These are phyloP conservation scores for Kazachstania bromeliacearum DNA, from an alignment of 805 yeast genomes.

Conservation along the genomic window DNA sequence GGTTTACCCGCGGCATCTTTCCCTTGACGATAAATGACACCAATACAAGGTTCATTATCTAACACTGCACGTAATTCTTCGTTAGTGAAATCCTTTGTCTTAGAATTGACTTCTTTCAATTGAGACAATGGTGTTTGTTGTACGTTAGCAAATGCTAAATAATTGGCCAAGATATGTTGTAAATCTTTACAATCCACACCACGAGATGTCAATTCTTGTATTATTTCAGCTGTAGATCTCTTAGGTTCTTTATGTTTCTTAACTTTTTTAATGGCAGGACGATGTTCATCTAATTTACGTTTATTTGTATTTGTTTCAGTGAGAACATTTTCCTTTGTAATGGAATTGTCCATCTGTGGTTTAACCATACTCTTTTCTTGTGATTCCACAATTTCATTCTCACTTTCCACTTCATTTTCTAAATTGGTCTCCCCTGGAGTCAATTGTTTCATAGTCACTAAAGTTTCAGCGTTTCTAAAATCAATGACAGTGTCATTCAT, in stretches of 20 bases:
- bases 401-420: slow-evolving; percentile 27
- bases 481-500: slow-evolving; percentile 56
- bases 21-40: slow-evolving; percentile 79
- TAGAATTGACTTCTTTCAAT: slow-evolving; percentile 51
- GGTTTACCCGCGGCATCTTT: slow-evolving; percentile 97
- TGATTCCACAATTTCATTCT: slow-evolving; percentile 3
- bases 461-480: slow-evolving; percentile 39
- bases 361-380: neutral
- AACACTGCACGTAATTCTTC: slow-evolving; percentile 40
- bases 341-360: neutral
- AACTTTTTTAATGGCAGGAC: neutral
- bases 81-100: slow-evolving; percentile 39
- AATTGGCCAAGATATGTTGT: slow-evolving; percentile 64
- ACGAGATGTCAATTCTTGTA: slow-evolving; percentile 8
- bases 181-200: slow-evolving; percentile 42
- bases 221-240: slow-evolving; percentile 6
- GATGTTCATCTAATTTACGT: neutral
- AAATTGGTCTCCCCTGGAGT: slow-evolving; percentile 38
- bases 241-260: neutral
- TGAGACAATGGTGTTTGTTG: slow-evolving; percentile 80
- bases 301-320: neutral
- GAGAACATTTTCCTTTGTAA: neutral
- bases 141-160: slow-evolving; percentile 82
- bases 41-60: slow-evolving; percentile 40
- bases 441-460: slow-evolving; percentile 6